Evolutionary conservation across 1,139 yeast genomes (phyloP).

Genomic region (Yamadazyma diospyri): DNA sequence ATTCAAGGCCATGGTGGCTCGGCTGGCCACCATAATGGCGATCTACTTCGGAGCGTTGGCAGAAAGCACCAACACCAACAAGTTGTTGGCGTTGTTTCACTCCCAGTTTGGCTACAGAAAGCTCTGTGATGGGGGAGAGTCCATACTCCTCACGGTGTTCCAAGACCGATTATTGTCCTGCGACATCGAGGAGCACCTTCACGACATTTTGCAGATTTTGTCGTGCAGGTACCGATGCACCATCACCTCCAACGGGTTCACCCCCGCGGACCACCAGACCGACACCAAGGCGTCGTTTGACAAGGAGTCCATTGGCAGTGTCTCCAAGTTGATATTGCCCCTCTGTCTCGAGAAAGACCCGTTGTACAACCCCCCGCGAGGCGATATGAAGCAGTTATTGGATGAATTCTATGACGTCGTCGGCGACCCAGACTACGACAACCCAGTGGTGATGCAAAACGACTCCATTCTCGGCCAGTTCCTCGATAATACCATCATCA

Average conservation of each 20-base stretch:
- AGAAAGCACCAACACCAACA: neutral
- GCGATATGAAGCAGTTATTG: slow-evolving; percentile 67
- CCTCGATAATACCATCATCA: slow-evolving; percentile 46
- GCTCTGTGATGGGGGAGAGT: slow-evolving; percentile 65
- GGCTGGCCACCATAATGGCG: slow-evolving; percentile 37
- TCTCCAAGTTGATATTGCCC: slow-evolving; percentile 61
- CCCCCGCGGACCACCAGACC: slow-evolving; percentile 68
- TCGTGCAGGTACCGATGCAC: slow-evolving; percentile 74
- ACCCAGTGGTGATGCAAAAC: slow-evolving; percentile 39
- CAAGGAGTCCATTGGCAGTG: slow-evolving; percentile 46
- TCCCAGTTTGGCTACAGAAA: slow-evolving; percentile 67
- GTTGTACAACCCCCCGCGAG: slow-evolving; percentile 51
- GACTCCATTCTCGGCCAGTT: slow-evolving; percentile 45
- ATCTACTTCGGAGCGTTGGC: slow-evolving; percentile 25
- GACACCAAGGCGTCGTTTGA: slow-evolving; percentile 34
- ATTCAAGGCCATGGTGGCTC: slow-evolving; percentile 51
- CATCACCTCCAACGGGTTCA: slow-evolving; percentile 54
- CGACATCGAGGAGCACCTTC: slow-evolving; percentile 35
- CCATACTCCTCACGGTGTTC: slow-evolving; percentile 57
- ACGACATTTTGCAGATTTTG: slow-evolving; percentile 68
- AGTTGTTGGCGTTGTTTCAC: slow-evolving; percentile 57
- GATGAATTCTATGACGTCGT: slow-evolving; percentile 72
- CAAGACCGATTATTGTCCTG: slow-evolving; percentile 51
- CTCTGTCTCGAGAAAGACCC: slow-evolving; percentile 63
- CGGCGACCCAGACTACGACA: slow-evolving; percentile 58